These are phyloP conservation scores for Lizonia empirigonia DNA, from an alignment of 2,329 filamentous ascomycete genomes.

Conservation along the genomic window DNA sequence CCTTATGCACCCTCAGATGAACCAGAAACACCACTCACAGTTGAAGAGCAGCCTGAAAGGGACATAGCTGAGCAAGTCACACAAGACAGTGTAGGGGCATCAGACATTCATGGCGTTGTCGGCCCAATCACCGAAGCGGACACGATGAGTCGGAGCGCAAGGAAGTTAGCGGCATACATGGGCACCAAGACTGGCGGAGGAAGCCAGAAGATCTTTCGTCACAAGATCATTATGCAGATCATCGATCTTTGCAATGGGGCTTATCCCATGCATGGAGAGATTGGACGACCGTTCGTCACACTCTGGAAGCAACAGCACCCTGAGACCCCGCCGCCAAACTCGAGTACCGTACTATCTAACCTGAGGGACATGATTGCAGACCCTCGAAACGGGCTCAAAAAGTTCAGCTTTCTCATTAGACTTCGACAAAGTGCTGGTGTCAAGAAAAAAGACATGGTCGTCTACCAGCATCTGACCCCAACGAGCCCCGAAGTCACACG, in stretches of 20 bases:
- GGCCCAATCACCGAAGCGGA: constrained; percentile 15
- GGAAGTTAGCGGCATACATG: constrained; percentile 12
- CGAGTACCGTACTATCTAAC: constrained; percentile 57
- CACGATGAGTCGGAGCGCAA: constrained; percentile 5
- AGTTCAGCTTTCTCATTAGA: constrained; percentile 46
- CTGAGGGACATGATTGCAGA: constrained; percentile 57
- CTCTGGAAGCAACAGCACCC: constrained; percentile 56
- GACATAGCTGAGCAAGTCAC: neutral
- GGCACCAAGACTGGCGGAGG: constrained; percentile 28
- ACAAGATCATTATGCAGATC: constrained; percentile 60
- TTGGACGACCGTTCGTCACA: constrained; percentile 61
- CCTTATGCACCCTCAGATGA: constrained; percentile 20
- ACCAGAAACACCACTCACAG: neutral
- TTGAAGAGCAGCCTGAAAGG: neutral
- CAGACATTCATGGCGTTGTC: constrained; percentile 13
- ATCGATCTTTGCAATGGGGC: constrained; percentile 60
- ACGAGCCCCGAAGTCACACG: constrained; percentile 54
- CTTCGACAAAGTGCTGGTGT: constrained; percentile 34
- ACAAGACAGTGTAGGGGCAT: neutral
- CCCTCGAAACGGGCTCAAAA: constrained; percentile 55
- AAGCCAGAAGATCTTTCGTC: constrained; percentile 27
- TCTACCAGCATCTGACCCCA: constrained; percentile 53
- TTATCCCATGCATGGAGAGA: constrained; percentile 60
- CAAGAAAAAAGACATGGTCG: constrained; percentile 58
- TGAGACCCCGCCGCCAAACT: constrained; percentile 55